phyloP scores from a whole-genome alignment of 768 basidiomycete genomes.

The Strobilomyces echinocephalus region DNA sequence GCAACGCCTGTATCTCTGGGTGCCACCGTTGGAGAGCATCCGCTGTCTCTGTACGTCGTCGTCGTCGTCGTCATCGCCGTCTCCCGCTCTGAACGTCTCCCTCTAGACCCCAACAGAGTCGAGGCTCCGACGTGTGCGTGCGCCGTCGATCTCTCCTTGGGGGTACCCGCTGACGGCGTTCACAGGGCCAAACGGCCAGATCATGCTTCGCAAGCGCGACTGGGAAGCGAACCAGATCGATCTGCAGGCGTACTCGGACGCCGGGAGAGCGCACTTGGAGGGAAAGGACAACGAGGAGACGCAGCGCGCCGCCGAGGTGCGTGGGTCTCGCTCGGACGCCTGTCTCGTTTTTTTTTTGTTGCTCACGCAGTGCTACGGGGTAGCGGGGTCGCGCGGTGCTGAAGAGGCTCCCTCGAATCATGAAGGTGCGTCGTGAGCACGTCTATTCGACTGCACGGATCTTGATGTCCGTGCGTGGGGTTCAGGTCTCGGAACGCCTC shows the following conservation, averaged over 20 bases:
- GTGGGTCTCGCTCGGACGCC: neutral
- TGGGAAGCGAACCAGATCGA: constrained; percentile 8
- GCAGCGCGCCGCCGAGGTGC: neutral
- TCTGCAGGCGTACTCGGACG: neutral
- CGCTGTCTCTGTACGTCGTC: constrained; percentile 20
- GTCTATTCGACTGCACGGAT: neutral
- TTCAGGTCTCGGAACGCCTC: constrained; percentile 23
- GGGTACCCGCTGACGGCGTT: too few species aligned
- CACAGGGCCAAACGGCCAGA: constrained; percentile 16
- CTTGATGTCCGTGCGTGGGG: neutral
- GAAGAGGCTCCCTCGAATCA: constrained; percentile 9
- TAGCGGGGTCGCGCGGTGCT: constrained; percentile 4
- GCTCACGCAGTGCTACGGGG: too few species aligned
- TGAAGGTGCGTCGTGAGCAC: constrained; percentile 13
- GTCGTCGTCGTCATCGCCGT: neutral
- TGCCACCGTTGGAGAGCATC: constrained; percentile 21
- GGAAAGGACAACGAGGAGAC: neutral
- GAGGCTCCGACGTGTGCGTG: constrained; percentile 11
- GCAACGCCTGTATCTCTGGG: constrained; percentile 8
- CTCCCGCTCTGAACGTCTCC: neutral
- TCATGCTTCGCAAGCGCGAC: constrained; percentile 21
- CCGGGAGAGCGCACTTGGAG: neutral
- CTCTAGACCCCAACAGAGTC: neutral
- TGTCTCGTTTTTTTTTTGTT: too few species aligned
- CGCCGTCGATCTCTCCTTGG: neutral